These are phyloP conservation scores for Spathaspora hagerdaliae DNA, from an alignment of 805 yeast species.

Conservation along the genomic window DNA sequence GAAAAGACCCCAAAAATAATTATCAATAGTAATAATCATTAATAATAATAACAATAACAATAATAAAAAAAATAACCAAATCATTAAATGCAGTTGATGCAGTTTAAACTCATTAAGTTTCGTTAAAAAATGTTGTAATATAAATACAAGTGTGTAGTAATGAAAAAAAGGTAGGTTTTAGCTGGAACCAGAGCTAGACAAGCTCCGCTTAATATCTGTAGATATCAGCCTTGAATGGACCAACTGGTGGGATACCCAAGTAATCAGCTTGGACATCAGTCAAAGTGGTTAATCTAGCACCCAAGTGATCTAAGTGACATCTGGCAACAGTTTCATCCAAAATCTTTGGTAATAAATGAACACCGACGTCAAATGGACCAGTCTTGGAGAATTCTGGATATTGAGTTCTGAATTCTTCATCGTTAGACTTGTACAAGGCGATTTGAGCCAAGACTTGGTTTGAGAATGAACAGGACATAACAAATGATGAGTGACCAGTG, in stretches of 20 bases:
- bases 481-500: conserved; percentile 98
- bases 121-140: conserved; percentile 3
- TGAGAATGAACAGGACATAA: conserved; percentile 99
- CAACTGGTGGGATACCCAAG: conserved; percentile 85
- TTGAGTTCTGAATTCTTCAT: conserved; percentile 71
- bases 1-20: conserved; percentile 1
- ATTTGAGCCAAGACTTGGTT: conserved; percentile 99
- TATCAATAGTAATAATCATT: background rate
- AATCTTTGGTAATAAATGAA: conserved; percentile 94
- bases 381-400: conserved; percentile 89
- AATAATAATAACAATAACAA: no score
- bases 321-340: conserved; percentile 98
- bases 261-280: conserved; percentile 84
- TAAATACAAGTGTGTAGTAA: conserved; percentile 2
- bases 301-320: conserved; percentile 92
- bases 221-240: conserved; percentile 97
- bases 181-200: background rate
- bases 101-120: conserved; percentile 17
- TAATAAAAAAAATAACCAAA: conserved; percentile 1
- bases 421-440: conserved; percentile 88
- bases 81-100: conserved; percentile 44
- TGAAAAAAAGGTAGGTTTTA: conserved; percentile 12
- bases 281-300: conserved; percentile 79
- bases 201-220: conserved; percentile 76
- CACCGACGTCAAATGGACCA: conserved; percentile 88